A percentile compares a stretch with the other conserved stretches of the same genome.
Conservation (phyloP, 1,284 basidiomycete species). For the Hemileia vastatrix region DNA sequence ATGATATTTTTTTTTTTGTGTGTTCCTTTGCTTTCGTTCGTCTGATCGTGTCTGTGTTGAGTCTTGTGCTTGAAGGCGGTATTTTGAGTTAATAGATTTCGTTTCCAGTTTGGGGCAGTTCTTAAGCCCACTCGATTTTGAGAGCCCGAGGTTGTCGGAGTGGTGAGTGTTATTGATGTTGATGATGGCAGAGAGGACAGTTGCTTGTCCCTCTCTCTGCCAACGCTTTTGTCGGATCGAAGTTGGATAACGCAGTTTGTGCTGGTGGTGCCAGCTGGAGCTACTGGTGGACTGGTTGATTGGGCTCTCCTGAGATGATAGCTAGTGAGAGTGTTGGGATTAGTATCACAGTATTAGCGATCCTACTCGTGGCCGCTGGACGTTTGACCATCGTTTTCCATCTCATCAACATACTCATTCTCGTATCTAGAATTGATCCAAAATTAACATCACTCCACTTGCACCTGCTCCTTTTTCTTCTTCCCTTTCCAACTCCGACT, state of each 20-base stretch:
- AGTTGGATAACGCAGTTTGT: background rate
- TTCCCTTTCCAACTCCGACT: background rate
- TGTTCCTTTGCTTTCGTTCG: no score
- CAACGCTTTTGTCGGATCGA: no score
- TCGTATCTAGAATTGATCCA: background rate
- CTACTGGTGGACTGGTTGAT: background rate
- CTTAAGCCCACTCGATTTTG: no score
- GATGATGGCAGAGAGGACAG: no score
- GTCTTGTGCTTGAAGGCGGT: no score
- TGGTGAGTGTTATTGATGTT: no score
- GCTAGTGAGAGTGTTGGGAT: background rate
- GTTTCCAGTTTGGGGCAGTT: no score
- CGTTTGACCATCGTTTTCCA: background rate
- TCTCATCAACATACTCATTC: background rate
- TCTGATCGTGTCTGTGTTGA: no score
- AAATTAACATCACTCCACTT: background rate
- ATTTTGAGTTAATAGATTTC: no score
- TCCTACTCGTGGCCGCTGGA: background rate
- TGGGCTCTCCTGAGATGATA: background rate
- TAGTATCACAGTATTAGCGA: background rate
- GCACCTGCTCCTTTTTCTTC: background rate
- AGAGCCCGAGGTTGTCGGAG: no score
- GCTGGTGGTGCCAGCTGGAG: background rate
- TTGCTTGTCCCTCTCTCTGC: no score
- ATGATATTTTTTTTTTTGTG: no score